Percentiles rank a stretch among this genome's conserved stretches.
Conservation (phyloP, 192 early-diverging fungal genomes). For the Coemansia sp. region DNA sequence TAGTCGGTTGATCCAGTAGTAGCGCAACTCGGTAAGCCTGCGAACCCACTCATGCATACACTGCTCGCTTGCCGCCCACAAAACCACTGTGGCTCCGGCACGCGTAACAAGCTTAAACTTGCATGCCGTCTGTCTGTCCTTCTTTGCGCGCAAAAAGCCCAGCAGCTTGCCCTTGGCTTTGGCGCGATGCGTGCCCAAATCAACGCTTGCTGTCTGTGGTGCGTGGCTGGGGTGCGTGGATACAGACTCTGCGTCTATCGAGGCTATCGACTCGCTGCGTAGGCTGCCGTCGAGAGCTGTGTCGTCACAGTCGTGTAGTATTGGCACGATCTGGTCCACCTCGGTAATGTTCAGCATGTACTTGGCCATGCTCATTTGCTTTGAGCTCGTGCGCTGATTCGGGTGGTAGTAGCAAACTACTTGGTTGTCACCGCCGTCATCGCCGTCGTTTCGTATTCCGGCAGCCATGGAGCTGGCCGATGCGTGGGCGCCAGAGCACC, state of each 20-base stretch:
- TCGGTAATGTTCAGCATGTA: slow-evolving; percentile 49
- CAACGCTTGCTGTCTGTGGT: not conserved
- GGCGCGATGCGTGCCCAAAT: not conserved
- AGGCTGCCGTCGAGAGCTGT: not conserved
- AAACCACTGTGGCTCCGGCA: slow-evolving; percentile 27
- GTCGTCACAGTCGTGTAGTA: slow-evolving; percentile 19
- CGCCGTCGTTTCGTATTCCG: not conserved
- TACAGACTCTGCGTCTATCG: slow-evolving; percentile 13
- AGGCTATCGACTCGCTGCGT: not conserved
- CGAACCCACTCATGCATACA: slow-evolving; percentile 54
- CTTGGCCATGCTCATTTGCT: slow-evolving; percentile 48
- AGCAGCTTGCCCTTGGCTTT: slow-evolving; percentile 20
- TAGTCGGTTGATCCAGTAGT: slow-evolving; percentile 49
- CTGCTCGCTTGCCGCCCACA: slow-evolving; percentile 42
- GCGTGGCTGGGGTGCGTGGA: not conserved
- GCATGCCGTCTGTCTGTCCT: slow-evolving; percentile 22
- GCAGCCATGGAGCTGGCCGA: not conserved
- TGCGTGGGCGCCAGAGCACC: not conserved
- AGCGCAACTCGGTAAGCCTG: slow-evolving; percentile 38
- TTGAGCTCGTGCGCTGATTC: slow-evolving; percentile 23
- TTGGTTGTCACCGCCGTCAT: not conserved
- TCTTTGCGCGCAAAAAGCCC: slow-evolving; percentile 35
- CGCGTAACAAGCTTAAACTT: slow-evolving; percentile 46
- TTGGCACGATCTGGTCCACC: slow-evolving; percentile 36
- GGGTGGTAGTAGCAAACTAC: slow-evolving; percentile 35